These are phyloP conservation scores for Avena atlantica DNA, from an alignment of 176 grass and related monocot genomes.

Conservation along the genomic window DNA sequence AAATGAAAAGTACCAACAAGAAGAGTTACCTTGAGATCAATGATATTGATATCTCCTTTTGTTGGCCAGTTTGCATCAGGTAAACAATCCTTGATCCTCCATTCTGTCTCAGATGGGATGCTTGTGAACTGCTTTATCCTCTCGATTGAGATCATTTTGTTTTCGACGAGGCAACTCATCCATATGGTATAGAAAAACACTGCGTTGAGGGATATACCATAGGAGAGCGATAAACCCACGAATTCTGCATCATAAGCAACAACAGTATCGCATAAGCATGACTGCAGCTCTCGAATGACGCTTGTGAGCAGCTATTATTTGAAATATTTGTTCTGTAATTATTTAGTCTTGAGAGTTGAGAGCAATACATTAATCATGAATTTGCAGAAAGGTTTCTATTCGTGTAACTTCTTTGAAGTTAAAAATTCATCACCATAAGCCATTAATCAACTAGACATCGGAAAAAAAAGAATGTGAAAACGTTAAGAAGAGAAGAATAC, in stretches of 20 bases:
- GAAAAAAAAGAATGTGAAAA: background rate
- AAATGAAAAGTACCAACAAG: background rate
- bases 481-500: constrained; percentile 20
- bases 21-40: constrained; percentile 75
- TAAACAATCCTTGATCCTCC: constrained; percentile 73
- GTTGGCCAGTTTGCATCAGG: constrained; percentile 72
- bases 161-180: constrained; percentile 89
- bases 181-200: constrained; percentile 76
- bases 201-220: constrained; percentile 86
- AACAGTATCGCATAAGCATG: constrained; percentile 6
- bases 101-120: constrained; percentile 81
- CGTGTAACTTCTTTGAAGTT: background rate
- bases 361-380: background rate
- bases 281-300: background rate
- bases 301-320: background rate
- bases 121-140: constrained; percentile 93
- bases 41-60: constrained; percentile 72
- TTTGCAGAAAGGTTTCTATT: background rate
- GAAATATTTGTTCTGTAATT: background rate
- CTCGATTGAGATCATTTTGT: constrained; percentile 90
- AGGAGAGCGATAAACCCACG: constrained; percentile 85
- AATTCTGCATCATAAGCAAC: constrained; percentile 61
- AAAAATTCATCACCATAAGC: background rate
- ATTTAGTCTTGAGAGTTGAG: background rate
- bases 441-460: too few relatives aligned